Conservation (phyloP, 805 yeast genomes). For the Candida golubevii region DNA sequence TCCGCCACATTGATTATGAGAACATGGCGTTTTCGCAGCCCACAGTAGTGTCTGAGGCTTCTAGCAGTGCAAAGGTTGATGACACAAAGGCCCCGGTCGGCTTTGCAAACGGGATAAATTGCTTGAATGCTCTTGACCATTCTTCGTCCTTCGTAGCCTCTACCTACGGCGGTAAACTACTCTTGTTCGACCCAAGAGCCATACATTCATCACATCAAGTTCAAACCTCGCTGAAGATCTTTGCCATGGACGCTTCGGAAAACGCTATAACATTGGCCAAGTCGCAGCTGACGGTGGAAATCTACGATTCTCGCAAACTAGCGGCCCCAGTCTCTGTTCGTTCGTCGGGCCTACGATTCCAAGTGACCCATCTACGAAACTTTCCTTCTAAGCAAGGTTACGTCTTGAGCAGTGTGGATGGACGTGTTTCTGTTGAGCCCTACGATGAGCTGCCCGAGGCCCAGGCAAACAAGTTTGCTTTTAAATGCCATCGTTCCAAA, state of each 20-base stretch:
- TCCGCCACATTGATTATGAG: conserved; percentile 49
- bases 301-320: conserved; percentile 53
- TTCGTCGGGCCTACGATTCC: conserved; percentile 64
- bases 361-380: conserved; percentile 52
- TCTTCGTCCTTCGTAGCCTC: conserved; percentile 17
- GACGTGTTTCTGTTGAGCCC: conserved; percentile 72
- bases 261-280: conserved; percentile 49
- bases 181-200: conserved; percentile 12
- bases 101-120: conserved; percentile 16
- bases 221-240: conserved; percentile 45
- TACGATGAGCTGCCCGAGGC: conserved; percentile 46
- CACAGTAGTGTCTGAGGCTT: not conserved
- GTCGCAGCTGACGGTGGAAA: conserved; percentile 48
- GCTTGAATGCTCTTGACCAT: conserved; percentile 8
- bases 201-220: conserved; percentile 5
- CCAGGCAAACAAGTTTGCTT: conserved; percentile 55
- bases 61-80: not conserved
- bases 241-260: conserved; percentile 55
- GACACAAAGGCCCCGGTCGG: not conserved
- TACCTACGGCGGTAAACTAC: conserved; percentile 10
- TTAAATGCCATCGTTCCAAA: conserved; percentile 67
- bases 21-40: conserved; percentile 21
- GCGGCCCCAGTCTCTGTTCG: conserved; percentile 44
- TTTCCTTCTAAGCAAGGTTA: conserved; percentile 54
- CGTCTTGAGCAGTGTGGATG: conserved; percentile 74